A percentile compares a stretch with the other conserved stretches of the same genome.
Evolutionary conservation across 305 asterid species (phyloP).

Genomic region (Fraxinus albicans): DNA sequence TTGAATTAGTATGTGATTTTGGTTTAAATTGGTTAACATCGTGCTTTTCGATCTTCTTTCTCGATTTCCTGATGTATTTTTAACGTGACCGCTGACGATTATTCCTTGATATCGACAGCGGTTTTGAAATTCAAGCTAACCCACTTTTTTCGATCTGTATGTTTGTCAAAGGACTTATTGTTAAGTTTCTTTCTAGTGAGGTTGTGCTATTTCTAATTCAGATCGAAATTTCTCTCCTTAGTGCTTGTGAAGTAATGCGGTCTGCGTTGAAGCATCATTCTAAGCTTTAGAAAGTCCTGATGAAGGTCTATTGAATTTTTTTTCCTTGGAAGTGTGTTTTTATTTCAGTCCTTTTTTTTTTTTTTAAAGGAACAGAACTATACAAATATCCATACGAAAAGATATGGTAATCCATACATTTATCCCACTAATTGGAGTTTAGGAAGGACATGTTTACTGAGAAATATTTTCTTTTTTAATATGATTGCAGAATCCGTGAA

Average conservation of each 20-base stretch:
- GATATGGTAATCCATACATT: not conserved
- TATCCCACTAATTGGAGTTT: not conserved
- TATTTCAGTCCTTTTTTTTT: too few species aligned
- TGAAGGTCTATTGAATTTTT: not conserved
- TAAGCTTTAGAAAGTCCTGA: not conserved
- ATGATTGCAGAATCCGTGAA: not conserved
- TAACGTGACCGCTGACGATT: slow-evolving; percentile 6
- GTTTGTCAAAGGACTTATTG: not conserved
- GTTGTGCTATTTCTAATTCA: not conserved
- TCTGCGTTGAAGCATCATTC: not conserved
- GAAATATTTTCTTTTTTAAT: not conserved
- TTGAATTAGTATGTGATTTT: not conserved
- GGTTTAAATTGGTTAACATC: not conserved
- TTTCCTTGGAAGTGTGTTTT: not conserved
- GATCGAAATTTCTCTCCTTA: not conserved
- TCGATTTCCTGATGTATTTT: not conserved
- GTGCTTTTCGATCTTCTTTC: not conserved
- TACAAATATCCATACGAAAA: not conserved
- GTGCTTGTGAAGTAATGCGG: not conserved
- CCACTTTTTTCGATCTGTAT: not conserved
- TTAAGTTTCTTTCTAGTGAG: not conserved
- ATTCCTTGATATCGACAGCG: not conserved
- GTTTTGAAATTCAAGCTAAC: not conserved
- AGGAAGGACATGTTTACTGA: not conserved
- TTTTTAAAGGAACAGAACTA: too few species aligned